Conservation (phyloP, 805 yeast species). For the Spathaspora gorwiae region DNA sequence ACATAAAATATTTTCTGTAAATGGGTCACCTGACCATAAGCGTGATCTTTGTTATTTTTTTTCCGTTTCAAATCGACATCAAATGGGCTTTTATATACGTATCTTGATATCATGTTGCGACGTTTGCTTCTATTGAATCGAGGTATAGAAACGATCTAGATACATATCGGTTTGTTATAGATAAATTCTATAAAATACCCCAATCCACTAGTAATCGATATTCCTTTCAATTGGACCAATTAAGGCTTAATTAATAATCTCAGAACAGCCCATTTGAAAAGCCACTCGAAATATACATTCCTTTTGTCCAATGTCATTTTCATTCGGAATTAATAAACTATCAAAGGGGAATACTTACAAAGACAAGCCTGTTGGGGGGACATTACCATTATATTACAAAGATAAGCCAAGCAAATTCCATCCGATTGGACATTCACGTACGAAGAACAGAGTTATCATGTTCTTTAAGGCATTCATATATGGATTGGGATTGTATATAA, state of each 20-base stretch:
- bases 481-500: slow-evolving; percentile 36
- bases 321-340: slow-evolving; percentile 6
- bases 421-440: slow-evolving; percentile 4
- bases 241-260: background rate
- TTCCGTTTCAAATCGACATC: no score
- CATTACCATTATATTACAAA: slow-evolving; percentile 31
- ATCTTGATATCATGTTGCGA: no score
- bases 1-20: no score
- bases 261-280: background rate
- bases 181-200: no score
- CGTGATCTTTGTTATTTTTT: no score
- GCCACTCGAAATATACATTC: background rate
- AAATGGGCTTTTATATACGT: no score
- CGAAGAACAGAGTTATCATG: slow-evolving; percentile 24
- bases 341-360: slow-evolving; percentile 8
- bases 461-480: slow-evolving; percentile 40
- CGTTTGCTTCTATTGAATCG: no score
- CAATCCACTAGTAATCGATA: no score
- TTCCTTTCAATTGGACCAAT: background rate
- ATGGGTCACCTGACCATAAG: no score
- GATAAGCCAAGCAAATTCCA: slow-evolving; percentile 23
- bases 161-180: no score
- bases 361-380: slow-evolving; percentile 8
- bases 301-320: slow-evolving; percentile 4
- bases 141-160: no score